Evolutionary conservation across 169 alveolate species (phyloP), one percentile per base, ranked within the genome.

Genomic region (Eimeria maxima): DNA sequence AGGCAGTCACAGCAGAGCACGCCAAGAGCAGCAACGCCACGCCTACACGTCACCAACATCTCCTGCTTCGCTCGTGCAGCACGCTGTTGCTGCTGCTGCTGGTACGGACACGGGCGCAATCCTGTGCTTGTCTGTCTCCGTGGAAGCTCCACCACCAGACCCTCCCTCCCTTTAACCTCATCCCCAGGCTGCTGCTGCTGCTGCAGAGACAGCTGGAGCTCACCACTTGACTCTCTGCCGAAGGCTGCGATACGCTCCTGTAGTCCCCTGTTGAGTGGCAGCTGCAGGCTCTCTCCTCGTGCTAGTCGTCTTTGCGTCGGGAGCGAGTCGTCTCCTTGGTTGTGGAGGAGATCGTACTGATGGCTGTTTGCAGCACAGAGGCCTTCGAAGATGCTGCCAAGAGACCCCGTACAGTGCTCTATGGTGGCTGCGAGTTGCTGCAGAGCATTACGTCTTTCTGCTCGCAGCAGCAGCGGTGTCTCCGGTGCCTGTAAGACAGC

Each of bases 401-500:
- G n/a, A 44, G 69, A 7, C 18, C 18, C 18, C 0, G 94, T 44
- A 24, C 69, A 76, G 33, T 33, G 65, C 20, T 67, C 47, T 42
- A 67, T 14, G 8, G 18, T 14, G n/a, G 2, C 33, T 4, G 50
- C 42, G 20, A 88, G 84, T 42, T 65, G 94, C 60, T 67, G 53
- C 84, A 95, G 84, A 76, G 93, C 96, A 94, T 89, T 93, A 33
- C 83, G 95, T 81, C 95, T 55, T 80, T 90, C 78, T 81, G 86
- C 96, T 44, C 74, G 44, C 74, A 65, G 38, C 63, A 95, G 86
- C 65, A 96, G 94, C 67, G 94, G 80, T 29, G 78, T 95, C 81
- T 94, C 96, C 42, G 95, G 94, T 55, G 97, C 95, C 53, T 81
- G 97, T 20, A 97, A 95, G 33, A 97, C 95, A n/a, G 98, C 92